Evolutionary conservation across 1,284 basidiomycete species (phyloP), one percentile per base, ranked within the genome.

Genomic region (Cutaneotrichosporon spelunceum): DNA sequence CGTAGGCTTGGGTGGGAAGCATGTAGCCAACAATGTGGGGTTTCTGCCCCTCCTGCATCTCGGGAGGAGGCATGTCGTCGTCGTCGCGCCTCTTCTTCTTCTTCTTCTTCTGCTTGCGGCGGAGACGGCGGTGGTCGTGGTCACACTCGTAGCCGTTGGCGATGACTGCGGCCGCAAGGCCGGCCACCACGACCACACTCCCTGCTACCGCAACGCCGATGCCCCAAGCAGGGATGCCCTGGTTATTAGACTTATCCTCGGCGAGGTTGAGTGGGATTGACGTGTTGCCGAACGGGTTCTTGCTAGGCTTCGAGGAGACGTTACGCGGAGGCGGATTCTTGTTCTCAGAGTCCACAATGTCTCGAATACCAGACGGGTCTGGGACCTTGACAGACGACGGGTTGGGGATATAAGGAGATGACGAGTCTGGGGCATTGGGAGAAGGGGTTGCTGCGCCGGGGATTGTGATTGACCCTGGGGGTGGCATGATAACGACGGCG

Each of bases 11-110:
- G 6, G 45, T 26, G 4, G 48, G 48, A 16, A 27, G 16, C 24
- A 50, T 50, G 48, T 50, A 50, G 4, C 48, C 48, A 16, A 50
- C 48, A 10, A 50, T 14, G 7, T 50, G 48, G 13, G 48, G 45
- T 14, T 48, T 24, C 45, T 48, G 48, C 27, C 30, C 19, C 47
- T 49, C 10, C 2, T 27, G 13, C 24, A 16, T 11, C 13, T n/a
- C 27, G 16, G 27, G 27, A 3, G 24, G 27, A 2, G 48, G 48
- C 26, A 27, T 26, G 13, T 26, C 14, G 13, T 26, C 24, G 26
- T n/a, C 9, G 26, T 50, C 47, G n/a, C n/a, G n/a, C 4, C 19
- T 27, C 48, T 19, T 30, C 48, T 50, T 50, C 48, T 50, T 50
- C 24, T 29, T 29, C 13, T 50, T 50, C 26, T 30, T 27, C 48